Conservation (phyloP, 169 alveolate species). For the Cystoisospora suis region DNA sequence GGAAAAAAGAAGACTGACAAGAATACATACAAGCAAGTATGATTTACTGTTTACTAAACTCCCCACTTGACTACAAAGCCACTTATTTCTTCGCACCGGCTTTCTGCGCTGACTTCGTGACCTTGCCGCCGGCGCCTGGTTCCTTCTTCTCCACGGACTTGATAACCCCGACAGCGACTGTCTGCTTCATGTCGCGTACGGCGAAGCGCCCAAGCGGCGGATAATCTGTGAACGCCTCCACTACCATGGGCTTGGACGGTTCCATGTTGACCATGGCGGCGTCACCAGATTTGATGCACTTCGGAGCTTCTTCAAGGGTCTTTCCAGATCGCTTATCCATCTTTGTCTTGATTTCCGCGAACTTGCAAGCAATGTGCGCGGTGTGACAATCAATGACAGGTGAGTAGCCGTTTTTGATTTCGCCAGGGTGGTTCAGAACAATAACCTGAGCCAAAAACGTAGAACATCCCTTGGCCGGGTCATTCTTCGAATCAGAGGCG, state of each 20-base stretch:
- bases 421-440: conserved; percentile 97
- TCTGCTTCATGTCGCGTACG: conserved; percentile 97
- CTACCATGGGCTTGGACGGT: conserved; percentile 96
- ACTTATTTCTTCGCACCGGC: conserved; percentile 58
- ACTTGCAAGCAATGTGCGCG: conserved; percentile 98
- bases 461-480: conserved; percentile 95
- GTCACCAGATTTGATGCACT: conserved; percentile 94
- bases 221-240: conserved; percentile 95
- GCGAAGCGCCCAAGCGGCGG: conserved; percentile 99
- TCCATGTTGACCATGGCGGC: conserved; percentile 94
- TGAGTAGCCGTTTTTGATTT: conserved; percentile 96
- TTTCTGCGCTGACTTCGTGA: conserved; percentile 77
- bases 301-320: conserved; percentile 95
- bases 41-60: too few relatives aligned
- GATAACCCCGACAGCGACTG: conserved; percentile 99
- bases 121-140: conserved; percentile 85
- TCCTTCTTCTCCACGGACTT: conserved; percentile 96
- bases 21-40: too few relatives aligned
- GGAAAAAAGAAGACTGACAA: too few relatives aligned
- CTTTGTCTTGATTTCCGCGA: conserved; percentile 90
- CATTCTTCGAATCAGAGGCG: conserved; percentile 96
- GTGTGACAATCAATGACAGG: conserved; percentile 98
- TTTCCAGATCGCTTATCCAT: conserved; percentile 97
- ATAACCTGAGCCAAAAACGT: conserved; percentile 94
- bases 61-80: neutral